Conservation (phyloP, 2,329 filamentous ascomycete species). For the Curvularia verruculosa region DNA sequence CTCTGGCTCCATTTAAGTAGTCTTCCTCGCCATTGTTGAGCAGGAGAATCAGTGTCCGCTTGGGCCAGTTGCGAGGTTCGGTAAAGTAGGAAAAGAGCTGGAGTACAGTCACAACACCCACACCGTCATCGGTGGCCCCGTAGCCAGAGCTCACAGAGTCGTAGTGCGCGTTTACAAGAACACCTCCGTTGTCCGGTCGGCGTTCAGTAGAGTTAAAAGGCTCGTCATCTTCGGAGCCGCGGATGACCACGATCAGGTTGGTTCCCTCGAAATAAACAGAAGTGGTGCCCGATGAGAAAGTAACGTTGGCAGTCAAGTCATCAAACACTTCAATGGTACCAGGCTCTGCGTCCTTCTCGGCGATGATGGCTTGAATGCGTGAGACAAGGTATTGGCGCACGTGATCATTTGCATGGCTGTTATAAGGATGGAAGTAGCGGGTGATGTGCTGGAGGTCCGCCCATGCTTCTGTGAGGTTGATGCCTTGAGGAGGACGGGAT, state of each 20-base stretch:
- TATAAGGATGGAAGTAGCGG: slow-evolving; percentile 82
- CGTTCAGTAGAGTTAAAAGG: slow-evolving; percentile 68
- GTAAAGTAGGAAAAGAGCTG: slow-evolving; percentile 90
- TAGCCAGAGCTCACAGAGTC: slow-evolving; percentile 92
- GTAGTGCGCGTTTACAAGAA: slow-evolving; percentile 93
- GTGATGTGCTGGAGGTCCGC: slow-evolving; percentile 78
- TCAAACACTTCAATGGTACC: slow-evolving; percentile 72
- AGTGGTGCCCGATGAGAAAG: slow-evolving; percentile 61
- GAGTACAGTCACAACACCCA: slow-evolving; percentile 84
- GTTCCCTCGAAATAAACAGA: slow-evolving; percentile 87
- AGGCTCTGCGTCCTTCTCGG: slow-evolving; percentile 56
- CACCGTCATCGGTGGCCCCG: slow-evolving; percentile 92
- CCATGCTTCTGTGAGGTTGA: slow-evolving; percentile 89
- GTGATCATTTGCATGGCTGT: slow-evolving; percentile 80
- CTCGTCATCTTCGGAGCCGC: slow-evolving; percentile 74
- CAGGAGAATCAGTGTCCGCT: slow-evolving; percentile 79
- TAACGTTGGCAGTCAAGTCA: slow-evolving; percentile 79
- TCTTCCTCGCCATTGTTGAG: slow-evolving; percentile 98
- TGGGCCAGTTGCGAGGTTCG: slow-evolving; percentile 68
- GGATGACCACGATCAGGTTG: slow-evolving; percentile 91
- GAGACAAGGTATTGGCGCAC: slow-evolving; percentile 77
- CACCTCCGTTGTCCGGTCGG: slow-evolving; percentile 68
- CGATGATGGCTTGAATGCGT: slow-evolving; percentile 73
- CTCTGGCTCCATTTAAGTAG: slow-evolving; percentile 82
- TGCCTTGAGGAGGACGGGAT: slow-evolving; percentile 61